A percentile compares a stretch with the other conserved stretches of the same genome.
phyloP scores from a whole-genome alignment of 768 basidiomycete genomes.

The Amanita fuliginea region DNA sequence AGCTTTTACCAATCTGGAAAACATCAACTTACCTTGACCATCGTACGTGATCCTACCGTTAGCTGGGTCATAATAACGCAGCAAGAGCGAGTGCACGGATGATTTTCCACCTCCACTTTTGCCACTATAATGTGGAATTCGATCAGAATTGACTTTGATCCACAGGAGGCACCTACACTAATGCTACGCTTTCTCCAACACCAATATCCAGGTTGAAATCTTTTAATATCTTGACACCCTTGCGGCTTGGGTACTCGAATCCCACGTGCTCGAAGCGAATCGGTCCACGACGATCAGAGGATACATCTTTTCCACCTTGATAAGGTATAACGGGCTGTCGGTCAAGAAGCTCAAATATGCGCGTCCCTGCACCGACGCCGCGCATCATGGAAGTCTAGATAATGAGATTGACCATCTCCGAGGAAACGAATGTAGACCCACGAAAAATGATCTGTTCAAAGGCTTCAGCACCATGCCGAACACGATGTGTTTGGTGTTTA shows the following conservation, averaged over 20 bases:
- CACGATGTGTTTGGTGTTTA: conserved; percentile 7
- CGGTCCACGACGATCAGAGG: conserved; percentile 46
- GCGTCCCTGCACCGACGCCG: conserved; percentile 84
- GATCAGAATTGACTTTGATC: neutral
- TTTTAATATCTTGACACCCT: conserved; percentile 69
- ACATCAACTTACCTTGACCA: conserved; percentile 54
- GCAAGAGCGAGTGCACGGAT: conserved; percentile 75
- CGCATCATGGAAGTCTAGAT: conserved; percentile 90
- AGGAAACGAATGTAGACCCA: conserved; percentile 31
- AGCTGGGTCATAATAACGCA: conserved; percentile 87
- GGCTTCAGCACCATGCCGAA: neutral
- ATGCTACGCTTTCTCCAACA: conserved; percentile 81
- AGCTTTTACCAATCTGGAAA: neutral
- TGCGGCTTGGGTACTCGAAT: conserved; percentile 87
- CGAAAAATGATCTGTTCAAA: conserved; percentile 35
- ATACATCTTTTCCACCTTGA: conserved; percentile 45
- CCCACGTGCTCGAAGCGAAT: conserved; percentile 75
- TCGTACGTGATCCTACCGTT: conserved; percentile 76
- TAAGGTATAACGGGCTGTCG: conserved; percentile 66
- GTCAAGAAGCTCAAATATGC: conserved; percentile 91
- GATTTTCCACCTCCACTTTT: conserved; percentile 93
- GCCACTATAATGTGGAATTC: conserved; percentile 40
- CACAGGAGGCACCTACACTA: conserved; percentile 56
- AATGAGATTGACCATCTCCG: conserved; percentile 6
- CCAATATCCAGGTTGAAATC: conserved; percentile 73